phyloP scores from a whole-genome alignment of 2,329 filamentous ascomycete genomes.

The Aureobasidium uvarum region DNA sequence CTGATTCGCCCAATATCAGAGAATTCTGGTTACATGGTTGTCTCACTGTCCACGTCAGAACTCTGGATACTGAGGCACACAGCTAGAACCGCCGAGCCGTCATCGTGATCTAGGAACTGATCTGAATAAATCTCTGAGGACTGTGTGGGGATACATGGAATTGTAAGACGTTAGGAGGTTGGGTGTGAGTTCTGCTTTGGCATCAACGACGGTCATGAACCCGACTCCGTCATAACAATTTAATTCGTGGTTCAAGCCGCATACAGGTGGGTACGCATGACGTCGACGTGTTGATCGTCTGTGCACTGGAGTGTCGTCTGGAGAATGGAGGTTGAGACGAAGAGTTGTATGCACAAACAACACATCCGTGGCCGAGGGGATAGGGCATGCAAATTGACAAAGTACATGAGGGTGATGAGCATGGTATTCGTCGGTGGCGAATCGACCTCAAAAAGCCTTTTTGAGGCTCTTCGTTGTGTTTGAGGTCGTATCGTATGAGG shows the following conservation, averaged over 20 bases:
- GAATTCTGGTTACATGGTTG: neutral
- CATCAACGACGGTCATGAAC: neutral
- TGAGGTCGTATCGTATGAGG: neutral
- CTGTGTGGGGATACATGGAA: slow-evolving; percentile 5
- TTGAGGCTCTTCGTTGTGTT: neutral
- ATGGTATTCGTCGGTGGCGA: slow-evolving; percentile 6
- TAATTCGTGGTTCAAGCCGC: neutral
- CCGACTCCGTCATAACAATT: slow-evolving; percentile 17
- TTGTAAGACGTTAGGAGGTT: slow-evolving; percentile 12
- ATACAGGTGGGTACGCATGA: slow-evolving; percentile 8
- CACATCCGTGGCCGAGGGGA: neutral
- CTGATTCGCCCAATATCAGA: neutral
- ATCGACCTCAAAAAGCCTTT: neutral
- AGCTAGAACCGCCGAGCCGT: slow-evolving; percentile 1
- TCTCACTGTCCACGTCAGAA: neutral
- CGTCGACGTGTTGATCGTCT: slow-evolving; percentile 18
- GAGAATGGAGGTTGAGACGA: neutral
- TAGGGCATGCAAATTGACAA: neutral
- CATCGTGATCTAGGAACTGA: slow-evolving; percentile 1
- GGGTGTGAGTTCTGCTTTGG: neutral
- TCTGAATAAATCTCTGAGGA: slow-evolving; percentile 12
- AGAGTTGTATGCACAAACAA: neutral
- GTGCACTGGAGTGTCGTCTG: neutral
- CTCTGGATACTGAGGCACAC: neutral
- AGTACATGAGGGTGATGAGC: slow-evolving; percentile 8